phyloP scores from a whole-genome alignment of 2,329 filamentous ascomycete genomes.

The Herpotrichia juniperi region DNA sequence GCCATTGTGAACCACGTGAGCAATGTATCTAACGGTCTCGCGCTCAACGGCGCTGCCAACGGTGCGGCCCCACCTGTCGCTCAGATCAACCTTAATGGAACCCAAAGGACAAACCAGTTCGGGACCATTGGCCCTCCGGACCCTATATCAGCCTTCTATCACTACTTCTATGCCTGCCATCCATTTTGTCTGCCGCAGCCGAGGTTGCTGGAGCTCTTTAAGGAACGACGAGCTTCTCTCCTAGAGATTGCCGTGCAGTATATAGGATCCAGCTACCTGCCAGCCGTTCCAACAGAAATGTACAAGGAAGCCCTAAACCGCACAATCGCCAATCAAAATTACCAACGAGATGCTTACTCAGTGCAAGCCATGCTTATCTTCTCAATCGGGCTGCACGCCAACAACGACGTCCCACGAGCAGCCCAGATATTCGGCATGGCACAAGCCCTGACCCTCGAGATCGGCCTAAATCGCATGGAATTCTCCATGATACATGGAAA shows the following conservation, averaged over 20 bases:
- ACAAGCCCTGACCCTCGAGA: slow-evolving; percentile 73
- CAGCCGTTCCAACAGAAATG: slow-evolving; percentile 51
- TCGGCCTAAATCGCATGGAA: slow-evolving; percentile 74
- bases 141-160: slow-evolving; percentile 42
- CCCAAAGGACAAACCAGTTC: slow-evolving; percentile 35
- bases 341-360: slow-evolving; percentile 56
- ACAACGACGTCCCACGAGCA: slow-evolving; percentile 72
- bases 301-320: slow-evolving; percentile 49
- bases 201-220: slow-evolving; percentile 48
- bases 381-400: slow-evolving; percentile 78
- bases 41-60: slow-evolving; percentile 18
- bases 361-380: slow-evolving; percentile 81
- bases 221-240: slow-evolving; percentile 46
- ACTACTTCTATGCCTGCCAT: slow-evolving; percentile 62
- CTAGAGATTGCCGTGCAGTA: slow-evolving; percentile 63
- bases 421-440: slow-evolving; percentile 70
- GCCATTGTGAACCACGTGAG: slow-evolving; percentile 27
- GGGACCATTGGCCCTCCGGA: slow-evolving; percentile 35
- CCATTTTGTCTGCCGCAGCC: slow-evolving; percentile 60
- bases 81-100: slow-evolving; percentile 42
- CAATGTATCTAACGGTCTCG: slow-evolving; percentile 27
- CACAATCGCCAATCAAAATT: slow-evolving; percentile 36
- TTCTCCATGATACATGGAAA: slow-evolving; percentile 70
- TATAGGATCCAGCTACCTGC: slow-evolving; percentile 61
- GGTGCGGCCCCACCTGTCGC: slow-evolving; percentile 25